Base-by-base conservation (phyloP, 83 land plant genomes). In the Picea abies region DNA sequence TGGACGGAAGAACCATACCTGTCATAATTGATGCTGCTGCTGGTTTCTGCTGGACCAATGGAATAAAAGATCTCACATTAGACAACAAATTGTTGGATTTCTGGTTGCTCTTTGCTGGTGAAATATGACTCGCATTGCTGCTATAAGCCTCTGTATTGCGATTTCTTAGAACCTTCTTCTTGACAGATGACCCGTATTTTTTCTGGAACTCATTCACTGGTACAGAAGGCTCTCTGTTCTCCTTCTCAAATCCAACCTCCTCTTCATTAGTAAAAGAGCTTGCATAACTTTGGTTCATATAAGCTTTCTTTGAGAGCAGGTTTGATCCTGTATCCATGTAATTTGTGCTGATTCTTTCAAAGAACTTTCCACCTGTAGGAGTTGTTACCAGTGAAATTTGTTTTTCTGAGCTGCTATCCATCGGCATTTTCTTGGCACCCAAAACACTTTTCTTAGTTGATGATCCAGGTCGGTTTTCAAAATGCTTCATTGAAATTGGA, bases 1-100 rank as follows among this genome's bases (percentile, higher is more conserved):
- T 41, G 44, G 44, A 41, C 6, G 44, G 44, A 41, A 41, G 6
- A 41, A 41, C 6, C 37, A 47, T 73, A 90, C 91, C 90, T 77
- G 79, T 76, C 39, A 84, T n/a, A 20, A 82, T 61, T 16, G 88
- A 82, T 66, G 89, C 85, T 76, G 83, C 70, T 63, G 65, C 87
- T 80, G 87, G 83, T 71, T 89, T 90, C 82, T 86, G 90, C 79
- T 86, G 89, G 35, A 90, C 90, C 35, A 90, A 82, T n/a, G 92
- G 93, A 76, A 93, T 60, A 60, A 93, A 93, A 4, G 93, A 93
- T 41, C 84, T 78, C 9, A 89, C 47, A 60, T 89, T 87, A 37
- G 91, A 87, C 44, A 93, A 89, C 39, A 93, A 86, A 76, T 92
- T 92, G 75, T 67, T 84, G 14, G 64, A 80, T 79, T 84, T 88